Evolutionary conservation across 768 basidiomycete species (phyloP), one percentile per base, ranked within the genome.

Genomic region (Serendipita sp.): DNA sequence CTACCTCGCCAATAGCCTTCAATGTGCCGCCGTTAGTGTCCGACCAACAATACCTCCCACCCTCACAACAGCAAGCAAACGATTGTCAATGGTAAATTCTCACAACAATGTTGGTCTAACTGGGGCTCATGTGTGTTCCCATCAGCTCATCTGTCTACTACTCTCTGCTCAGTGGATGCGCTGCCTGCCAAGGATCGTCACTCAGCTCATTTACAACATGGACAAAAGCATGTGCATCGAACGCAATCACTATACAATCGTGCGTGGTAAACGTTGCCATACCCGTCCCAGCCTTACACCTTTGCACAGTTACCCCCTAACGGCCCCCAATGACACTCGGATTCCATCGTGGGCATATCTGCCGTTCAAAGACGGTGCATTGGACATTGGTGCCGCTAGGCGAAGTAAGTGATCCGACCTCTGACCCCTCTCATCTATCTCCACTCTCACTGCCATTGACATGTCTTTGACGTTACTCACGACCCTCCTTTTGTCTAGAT

Each of bases 131-230:
- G 35, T 23, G 28, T 32, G 11, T 30, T 10, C 18, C 56, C 28
- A 5, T n/a, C 56, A 60, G 56, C 56, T 60, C 56, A 10, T 28
- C 28, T 4, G 56, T 60, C 56, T 60, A 60, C 56, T 60, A 60
- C 35, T 60, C 56, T 28, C 56, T 60, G 5, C 56, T 60, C 18
- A 30, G 28, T 8, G 56, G 28, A 11, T 60, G 56, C 35, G 28
- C 56, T 4, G 30, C 16, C 16, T 60, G 56, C n/a, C 56, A 60
- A 36, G 30, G 36, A 60, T 60, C 56, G 36, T n/a, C 56, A 35
- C 18, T 60, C 35, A 30, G n/a, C 56, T 23, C 30, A 10, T 60
- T 60, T 3, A 60, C 18, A n/a, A 36, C 18, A 60, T 60, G 56
- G 56, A 60, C 56, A 10, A 35, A 35, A n/a, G n/a, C 8, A 4